A percentile compares a stretch with the other conserved stretches of the same genome.
Conservation (phyloP, 2,329 filamentous ascomycete genomes). For the Sphaceloma murrayae region DNA sequence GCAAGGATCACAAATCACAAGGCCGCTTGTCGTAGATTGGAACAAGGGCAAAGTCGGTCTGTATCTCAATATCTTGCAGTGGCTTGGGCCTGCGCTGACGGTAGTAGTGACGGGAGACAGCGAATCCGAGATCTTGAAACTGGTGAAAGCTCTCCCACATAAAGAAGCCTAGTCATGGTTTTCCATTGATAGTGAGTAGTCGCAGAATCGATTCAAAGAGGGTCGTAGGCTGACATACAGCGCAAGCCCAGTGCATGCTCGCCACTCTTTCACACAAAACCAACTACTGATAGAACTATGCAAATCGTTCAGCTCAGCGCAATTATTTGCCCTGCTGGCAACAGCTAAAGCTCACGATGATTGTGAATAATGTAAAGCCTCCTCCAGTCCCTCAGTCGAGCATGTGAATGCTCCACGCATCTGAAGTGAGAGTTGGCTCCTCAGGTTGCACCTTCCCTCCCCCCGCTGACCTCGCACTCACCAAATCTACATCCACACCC, state of each 20-base stretch:
- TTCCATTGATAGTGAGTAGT: slow-evolving; percentile 1
- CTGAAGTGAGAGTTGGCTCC: no score
- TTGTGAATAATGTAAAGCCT: not conserved
- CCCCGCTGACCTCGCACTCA: no score
- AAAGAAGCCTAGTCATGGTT: slow-evolving; percentile 24
- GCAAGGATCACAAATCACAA: slow-evolving; percentile 56
- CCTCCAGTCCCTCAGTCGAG: not conserved
- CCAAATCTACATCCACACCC: no score
- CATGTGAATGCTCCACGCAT: no score
- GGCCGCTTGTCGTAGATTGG: slow-evolving; percentile 88
- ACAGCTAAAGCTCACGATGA: not conserved
- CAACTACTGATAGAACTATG: no score
- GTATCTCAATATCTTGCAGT: slow-evolving; percentile 20
- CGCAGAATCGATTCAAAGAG: not conserved
- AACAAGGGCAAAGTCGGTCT: slow-evolving; percentile 70
- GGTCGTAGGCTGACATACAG: no score
- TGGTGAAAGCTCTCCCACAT: slow-evolving; percentile 54
- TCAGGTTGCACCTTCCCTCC: not conserved
- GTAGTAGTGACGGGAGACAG: slow-evolving; percentile 56
- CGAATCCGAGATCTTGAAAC: slow-evolving; percentile 80
- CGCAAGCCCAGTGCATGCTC: no score
- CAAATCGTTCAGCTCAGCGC: not conserved
- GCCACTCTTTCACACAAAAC: no score
- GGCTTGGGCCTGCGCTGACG: slow-evolving; percentile 13
- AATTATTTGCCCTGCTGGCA: not conserved